Percentiles rank a stretch among this genome's conserved stretches.
phyloP scores from a whole-genome alignment of 768 basidiomycete species.

The Leccinum variicolor region DNA sequence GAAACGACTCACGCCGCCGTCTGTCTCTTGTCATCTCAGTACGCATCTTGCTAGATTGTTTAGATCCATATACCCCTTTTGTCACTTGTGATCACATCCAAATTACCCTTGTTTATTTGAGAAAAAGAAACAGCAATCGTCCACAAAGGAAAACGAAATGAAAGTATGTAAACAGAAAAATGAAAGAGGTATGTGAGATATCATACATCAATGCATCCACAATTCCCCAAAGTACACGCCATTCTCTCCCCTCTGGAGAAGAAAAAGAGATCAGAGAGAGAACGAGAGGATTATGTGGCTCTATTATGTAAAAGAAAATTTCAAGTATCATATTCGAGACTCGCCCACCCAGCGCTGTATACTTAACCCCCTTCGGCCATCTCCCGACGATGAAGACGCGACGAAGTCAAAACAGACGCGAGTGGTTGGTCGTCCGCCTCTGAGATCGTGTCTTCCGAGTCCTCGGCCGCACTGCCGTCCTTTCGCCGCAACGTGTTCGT shows the following conservation, averaged over 20 bases:
- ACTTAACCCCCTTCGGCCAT: slow-evolving; percentile 35
- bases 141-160: neutral
- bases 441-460: slow-evolving; percentile 47
- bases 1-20: neutral
- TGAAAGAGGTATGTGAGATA: slow-evolving; percentile 21
- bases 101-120: slow-evolving; percentile 11
- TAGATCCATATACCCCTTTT: neutral
- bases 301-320: slow-evolving; percentile 14
- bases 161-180: neutral
- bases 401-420: slow-evolving; percentile 23
- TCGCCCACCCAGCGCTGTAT: slow-evolving; percentile 8
- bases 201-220: slow-evolving; percentile 31
- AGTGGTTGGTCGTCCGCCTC: slow-evolving; percentile 42
- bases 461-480: slow-evolving; percentile 39
- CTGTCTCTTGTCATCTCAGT: slow-evolving; percentile 6
- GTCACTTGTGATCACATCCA: neutral
- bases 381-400: slow-evolving; percentile 42
- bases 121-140: slow-evolving; percentile 3
- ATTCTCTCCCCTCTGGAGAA: neutral
- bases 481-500: slow-evolving; percentile 37
- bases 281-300: neutral
- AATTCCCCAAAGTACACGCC: slow-evolving; percentile 11
- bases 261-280: neutral
- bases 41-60: slow-evolving; percentile 12
- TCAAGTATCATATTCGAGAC: slow-evolving; percentile 15